phyloP scores from a whole-genome alignment of 768 basidiomycete species.

The Boletus sensibilis region DNA sequence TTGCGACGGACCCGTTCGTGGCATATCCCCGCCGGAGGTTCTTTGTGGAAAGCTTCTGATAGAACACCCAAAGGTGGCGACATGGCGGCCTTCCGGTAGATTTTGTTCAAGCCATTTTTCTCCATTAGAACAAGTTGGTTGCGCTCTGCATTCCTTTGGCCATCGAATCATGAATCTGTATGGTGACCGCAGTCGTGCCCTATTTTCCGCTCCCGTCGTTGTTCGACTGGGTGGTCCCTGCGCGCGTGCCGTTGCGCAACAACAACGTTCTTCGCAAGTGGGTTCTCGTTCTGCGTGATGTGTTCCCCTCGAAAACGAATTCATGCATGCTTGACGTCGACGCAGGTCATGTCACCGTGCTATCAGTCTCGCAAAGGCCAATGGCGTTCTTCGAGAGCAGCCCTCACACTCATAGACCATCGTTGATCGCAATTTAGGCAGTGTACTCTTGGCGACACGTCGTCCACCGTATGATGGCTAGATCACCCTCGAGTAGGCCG shows the following conservation, averaged over 20 bases:
- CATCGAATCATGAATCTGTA: background rate
- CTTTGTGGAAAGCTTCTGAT: conserved; percentile 24
- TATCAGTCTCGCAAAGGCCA: background rate
- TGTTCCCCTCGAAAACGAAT: background rate
- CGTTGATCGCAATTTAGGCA: conserved; percentile 15
- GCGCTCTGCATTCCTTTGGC: background rate
- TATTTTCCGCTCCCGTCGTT: conserved; percentile 2
- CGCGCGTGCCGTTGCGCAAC: background rate
- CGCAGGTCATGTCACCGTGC: background rate
- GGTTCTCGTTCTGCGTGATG: background rate
- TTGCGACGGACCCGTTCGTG: background rate
- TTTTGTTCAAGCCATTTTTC: background rate
- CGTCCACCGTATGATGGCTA: conserved; percentile 5
- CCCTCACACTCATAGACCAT: background rate
- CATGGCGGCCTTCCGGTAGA: conserved; percentile 1
- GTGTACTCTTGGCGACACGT: conserved; percentile 8
- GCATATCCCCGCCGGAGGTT: conserved; percentile 16
- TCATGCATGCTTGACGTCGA: background rate
- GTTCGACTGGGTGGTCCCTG: background rate
- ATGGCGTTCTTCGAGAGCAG: background rate
- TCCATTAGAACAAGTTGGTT: background rate
- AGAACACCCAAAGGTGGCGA: conserved; percentile 11
- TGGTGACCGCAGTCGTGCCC: conserved; percentile 6
- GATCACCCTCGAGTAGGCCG: conserved; percentile 2
- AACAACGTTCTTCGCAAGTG: background rate